phyloP scores from a whole-genome alignment of 2,329 filamentous ascomycete genomes.

The Dactylellina haptotyla region DNA sequence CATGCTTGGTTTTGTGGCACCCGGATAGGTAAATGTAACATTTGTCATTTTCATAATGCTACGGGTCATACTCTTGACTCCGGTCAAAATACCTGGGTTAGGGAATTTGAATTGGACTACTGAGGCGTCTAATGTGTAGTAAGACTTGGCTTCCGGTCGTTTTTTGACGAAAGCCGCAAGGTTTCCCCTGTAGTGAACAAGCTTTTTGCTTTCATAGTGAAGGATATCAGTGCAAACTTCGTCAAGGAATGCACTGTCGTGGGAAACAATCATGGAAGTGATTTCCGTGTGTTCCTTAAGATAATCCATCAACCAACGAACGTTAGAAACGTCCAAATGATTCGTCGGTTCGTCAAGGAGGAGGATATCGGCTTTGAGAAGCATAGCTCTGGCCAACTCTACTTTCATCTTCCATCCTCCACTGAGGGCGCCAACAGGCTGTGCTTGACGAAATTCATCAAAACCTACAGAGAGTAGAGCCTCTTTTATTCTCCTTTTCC shows the following conservation, averaged over 20 bases:
- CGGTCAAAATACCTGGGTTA: slow-evolving; percentile 88
- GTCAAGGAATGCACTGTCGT: slow-evolving; percentile 97
- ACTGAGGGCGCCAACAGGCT: slow-evolving; percentile 92
- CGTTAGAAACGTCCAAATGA: slow-evolving; percentile 94
- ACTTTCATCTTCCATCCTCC: slow-evolving; percentile 99
- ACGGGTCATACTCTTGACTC: slow-evolving; percentile 93
- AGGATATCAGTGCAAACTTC: slow-evolving; percentile 98
- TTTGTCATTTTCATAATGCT: slow-evolving; percentile 95
- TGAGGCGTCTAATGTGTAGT: slow-evolving; percentile 92
- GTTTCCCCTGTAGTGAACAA: slow-evolving; percentile 85
- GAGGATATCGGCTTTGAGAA: slow-evolving; percentile 94
- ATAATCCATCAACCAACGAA: slow-evolving; percentile 95
- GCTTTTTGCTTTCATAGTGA: slow-evolving; percentile 98
- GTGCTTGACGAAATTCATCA: slow-evolving; percentile 85
- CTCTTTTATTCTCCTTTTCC: slow-evolving; percentile 78
- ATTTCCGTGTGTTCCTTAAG: slow-evolving; percentile 96
- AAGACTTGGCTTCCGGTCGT: slow-evolving; percentile 94
- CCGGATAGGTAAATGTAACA: slow-evolving; percentile 93
- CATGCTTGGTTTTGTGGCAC: slow-evolving; percentile 85
- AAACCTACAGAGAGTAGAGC: slow-evolving; percentile 95
- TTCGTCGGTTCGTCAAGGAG: slow-evolving; percentile 98
- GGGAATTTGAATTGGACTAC: slow-evolving; percentile 98
- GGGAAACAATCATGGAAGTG: slow-evolving; percentile 95
- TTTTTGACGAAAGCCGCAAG: slow-evolving; percentile 84
- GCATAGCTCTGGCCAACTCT: slow-evolving; percentile 92